Evolutionary conservation across 2,329 filamentous ascomycete genomes (phyloP).

Genomic region (Akanthomyces muscarius): DNA sequence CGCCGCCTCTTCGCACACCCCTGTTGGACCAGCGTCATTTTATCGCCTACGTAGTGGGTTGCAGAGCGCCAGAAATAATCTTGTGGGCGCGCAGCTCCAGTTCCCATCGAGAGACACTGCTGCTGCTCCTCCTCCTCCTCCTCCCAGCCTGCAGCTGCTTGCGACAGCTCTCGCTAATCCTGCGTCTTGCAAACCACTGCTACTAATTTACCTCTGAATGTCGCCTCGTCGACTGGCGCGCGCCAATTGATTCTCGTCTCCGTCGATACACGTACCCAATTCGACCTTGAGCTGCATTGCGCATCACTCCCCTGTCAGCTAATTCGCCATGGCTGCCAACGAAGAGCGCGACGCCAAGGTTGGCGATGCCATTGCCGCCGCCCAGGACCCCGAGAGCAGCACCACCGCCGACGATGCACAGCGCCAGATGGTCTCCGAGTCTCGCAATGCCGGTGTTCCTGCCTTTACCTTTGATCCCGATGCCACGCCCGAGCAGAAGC

Average conservation of each 20-base stretch:
- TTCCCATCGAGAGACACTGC: slow-evolving; percentile 9
- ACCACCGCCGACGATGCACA: slow-evolving; percentile 70
- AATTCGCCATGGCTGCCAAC: slow-evolving; percentile 10
- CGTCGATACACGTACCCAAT: not conserved
- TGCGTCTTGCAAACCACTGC: not conserved
- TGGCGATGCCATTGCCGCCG: slow-evolving; percentile 27
- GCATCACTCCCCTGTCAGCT: not conserved
- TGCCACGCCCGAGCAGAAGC: slow-evolving; percentile 79
- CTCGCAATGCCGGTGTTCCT: slow-evolving; percentile 70
- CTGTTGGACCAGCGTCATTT: slow-evolving; percentile 15
- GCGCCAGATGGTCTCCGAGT: slow-evolving; percentile 70
- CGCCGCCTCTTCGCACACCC: slow-evolving; percentile 9
- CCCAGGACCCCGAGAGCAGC: slow-evolving; percentile 63
- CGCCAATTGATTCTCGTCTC: slow-evolving; percentile 12
- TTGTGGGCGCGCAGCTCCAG: slow-evolving; percentile 9
- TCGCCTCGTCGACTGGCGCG: slow-evolving; percentile 15
- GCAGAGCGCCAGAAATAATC: not conserved
- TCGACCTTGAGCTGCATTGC: not conserved
- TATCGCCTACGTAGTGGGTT: not conserved
- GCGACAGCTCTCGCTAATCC: slow-evolving; percentile 1
- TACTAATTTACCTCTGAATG: slow-evolving; percentile 5
- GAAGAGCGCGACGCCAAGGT: slow-evolving; percentile 15
- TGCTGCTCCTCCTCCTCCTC: not conserved
- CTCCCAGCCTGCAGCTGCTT: not conserved
- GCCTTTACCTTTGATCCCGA: slow-evolving; percentile 86